Evolutionary conservation across 371 early-diverging fungal species (phyloP).

Genomic region (Zychaea mexicana): DNA sequence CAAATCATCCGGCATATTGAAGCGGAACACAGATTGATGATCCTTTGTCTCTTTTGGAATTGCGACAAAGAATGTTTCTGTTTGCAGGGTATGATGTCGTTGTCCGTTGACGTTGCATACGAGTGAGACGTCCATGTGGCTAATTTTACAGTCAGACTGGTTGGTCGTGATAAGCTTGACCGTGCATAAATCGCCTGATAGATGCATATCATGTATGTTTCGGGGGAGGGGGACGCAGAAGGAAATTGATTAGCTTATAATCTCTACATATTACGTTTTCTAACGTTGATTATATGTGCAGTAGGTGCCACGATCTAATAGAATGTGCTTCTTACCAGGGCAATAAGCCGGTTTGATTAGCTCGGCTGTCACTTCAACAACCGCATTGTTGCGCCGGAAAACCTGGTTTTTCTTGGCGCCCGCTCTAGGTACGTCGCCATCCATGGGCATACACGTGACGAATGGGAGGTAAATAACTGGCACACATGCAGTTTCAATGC

Average conservation of each 20-base stretch:
- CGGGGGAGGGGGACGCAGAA: too few relatives aligned
- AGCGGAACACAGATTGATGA: slow-evolving; percentile 35
- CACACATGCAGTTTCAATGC: slow-evolving; percentile 19
- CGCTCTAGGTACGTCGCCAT: not conserved
- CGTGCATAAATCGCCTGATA: slow-evolving; percentile 42
- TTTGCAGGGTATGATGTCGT: slow-evolving; percentile 30
- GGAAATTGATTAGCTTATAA: too few relatives aligned
- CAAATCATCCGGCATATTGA: slow-evolving; percentile 31
- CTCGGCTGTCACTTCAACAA: slow-evolving; percentile 32
- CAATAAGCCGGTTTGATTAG: slow-evolving; percentile 41
- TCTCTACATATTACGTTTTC: too few relatives aligned
- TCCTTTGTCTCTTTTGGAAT: slow-evolving; percentile 34
- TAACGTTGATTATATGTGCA: too few relatives aligned
- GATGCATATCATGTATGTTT: too few relatives aligned
- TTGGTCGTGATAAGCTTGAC: slow-evolving; percentile 38
- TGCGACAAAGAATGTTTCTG: slow-evolving; percentile 33
- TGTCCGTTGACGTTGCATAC: slow-evolving; percentile 13
- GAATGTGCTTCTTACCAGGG: slow-evolving; percentile 33
- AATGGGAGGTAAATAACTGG: slow-evolving; percentile 40
- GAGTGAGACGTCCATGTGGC: slow-evolving; percentile 33
- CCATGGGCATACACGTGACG: slow-evolving; percentile 18
- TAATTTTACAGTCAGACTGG: slow-evolving; percentile 38
- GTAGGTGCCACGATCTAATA: too few relatives aligned
- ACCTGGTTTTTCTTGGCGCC: slow-evolving; percentile 17
- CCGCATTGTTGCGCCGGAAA: slow-evolving; percentile 23